Base-by-base conservation (phyloP, 2,329 filamentous ascomycete genomes). In the Colletotrichum higginsianum region DNA sequence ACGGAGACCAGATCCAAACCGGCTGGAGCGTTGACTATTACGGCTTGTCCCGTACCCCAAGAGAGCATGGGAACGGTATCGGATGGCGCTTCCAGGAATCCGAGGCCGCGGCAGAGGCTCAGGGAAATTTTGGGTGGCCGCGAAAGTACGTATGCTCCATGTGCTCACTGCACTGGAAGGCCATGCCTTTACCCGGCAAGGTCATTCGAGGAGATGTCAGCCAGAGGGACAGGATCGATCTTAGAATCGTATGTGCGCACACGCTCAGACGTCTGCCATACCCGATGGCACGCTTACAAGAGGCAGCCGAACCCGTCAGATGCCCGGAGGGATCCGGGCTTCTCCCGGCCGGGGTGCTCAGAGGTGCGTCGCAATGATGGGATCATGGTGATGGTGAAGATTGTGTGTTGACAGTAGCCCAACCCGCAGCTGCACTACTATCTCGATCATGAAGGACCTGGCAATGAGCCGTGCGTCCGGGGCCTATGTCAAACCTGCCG, bases 1-100 rank as follows among this genome's bases (percentile, higher is more conserved):
- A 58, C 11, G 71, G 71, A 16, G 71, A 73, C 46, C 40, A 53
- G 46, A 62, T 69, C 40, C 55, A 65, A 30, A 71, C 58, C 5
- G 71, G 71, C 21, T 73, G 67, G 67, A 73, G 56, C 15, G 46
- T 71, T n/a, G 71, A 73, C 60, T 73, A 72, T 26, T 64, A 58
- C 21, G 71, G 71, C 23, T 26, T 64, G n/a, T 67, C 67, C 9
- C 42, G 58, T 7, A 58, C 47, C 18, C 47, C 42, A 11, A 53
- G 49, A n/a, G 58, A 57, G 23, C 65, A 73, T n/a, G 71, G 71
- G 15, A 26, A 64, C 42, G 71, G 71, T 2, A 49, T 73, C 7
- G 71, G 71, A 11, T 73, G 71, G 71, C 60, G 63, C 23, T 67
- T 23, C 4, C 71, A 73, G 52, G 71, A 72, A 67, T 38, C 58